Conservation (phyloP, 352 stramenopile species). For the Albugo laibachii region DNA sequence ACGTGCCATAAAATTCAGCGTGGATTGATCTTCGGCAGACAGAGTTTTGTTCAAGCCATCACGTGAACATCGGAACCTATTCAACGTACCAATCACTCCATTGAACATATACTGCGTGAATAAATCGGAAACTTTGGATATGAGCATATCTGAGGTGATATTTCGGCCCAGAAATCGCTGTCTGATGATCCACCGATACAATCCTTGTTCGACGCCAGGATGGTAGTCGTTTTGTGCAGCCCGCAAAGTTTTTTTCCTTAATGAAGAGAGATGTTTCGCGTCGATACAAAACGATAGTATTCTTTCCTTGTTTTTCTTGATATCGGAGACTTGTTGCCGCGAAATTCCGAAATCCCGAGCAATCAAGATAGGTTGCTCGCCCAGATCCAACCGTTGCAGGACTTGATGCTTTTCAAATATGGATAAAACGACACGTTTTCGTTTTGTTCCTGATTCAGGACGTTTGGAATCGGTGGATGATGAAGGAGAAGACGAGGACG, state of each 20-base stretch:
- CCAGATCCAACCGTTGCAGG: conserved; percentile 37
- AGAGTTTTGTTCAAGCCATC: no score
- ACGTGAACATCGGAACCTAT: no score
- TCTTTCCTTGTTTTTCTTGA: conserved; percentile 69
- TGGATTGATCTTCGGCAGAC: conserved; percentile 10
- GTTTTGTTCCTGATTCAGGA: conserved; percentile 13
- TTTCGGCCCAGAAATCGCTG: conserved; percentile 25
- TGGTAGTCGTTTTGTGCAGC: conserved; percentile 34
- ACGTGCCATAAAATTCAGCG: not conserved
- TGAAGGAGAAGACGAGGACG: no score
- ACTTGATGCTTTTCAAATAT: conserved; percentile 75
- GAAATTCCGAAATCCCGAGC: conserved; percentile 43
- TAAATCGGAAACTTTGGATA: conserved; percentile 31
- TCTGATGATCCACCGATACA: conserved; percentile 68
- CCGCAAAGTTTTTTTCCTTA: conserved; percentile 58
- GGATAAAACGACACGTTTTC: conserved; percentile 67
- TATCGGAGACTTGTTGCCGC: conserved; percentile 66
- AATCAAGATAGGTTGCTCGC: conserved; percentile 43
- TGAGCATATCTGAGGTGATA: conserved; percentile 26
- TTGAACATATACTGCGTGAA: conserved; percentile 32
- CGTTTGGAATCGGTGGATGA: no score
- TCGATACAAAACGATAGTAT: conserved; percentile 61
- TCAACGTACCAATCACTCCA: no score
- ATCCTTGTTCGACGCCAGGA: conserved; percentile 56
- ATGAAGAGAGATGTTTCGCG: conserved; percentile 43